A percentile compares a stretch with the other conserved stretches of the same genome.
Conservation (phyloP, 169 alveolate genomes). For the Babesia bigemina region DNA sequence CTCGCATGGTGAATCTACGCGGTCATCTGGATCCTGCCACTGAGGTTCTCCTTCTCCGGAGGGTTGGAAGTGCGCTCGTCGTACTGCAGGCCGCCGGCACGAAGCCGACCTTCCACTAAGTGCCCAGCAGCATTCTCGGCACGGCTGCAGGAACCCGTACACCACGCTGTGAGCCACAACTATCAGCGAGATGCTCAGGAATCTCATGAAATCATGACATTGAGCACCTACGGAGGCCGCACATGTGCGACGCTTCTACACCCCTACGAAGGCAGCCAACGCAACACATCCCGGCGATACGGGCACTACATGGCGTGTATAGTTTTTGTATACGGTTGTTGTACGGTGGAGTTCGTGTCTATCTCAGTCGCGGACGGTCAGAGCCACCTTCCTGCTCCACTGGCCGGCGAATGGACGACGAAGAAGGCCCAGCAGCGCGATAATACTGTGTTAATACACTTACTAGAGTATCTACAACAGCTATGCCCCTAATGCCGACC, state of each 20-base stretch:
- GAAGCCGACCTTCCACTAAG: background rate
- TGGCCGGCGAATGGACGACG: no score
- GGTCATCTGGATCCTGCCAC: no score
- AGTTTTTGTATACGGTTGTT: background rate
- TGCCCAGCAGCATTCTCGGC: background rate
- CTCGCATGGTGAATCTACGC: no score
- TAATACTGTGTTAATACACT: no score
- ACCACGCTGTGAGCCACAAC: background rate
- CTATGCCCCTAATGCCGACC: no score
- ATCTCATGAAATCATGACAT: slow-evolving; percentile 15
- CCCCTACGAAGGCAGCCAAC: no score
- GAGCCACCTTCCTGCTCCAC: no score
- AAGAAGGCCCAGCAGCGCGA: no score
- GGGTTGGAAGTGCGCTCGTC: background rate
- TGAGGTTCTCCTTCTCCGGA: background rate
- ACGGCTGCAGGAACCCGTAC: background rate
- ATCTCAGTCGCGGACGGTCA: background rate
- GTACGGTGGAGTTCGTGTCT: background rate
- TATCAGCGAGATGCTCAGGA: background rate
- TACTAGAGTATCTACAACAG: no score
- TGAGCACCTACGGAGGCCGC: background rate
- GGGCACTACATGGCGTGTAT: no score
- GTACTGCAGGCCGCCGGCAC: background rate
- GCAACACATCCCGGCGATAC: no score
- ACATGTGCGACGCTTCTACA: background rate